Conservation (phyloP, 495 filamentous ascomycete genomes). For the Daldinia childiae region DNA sequence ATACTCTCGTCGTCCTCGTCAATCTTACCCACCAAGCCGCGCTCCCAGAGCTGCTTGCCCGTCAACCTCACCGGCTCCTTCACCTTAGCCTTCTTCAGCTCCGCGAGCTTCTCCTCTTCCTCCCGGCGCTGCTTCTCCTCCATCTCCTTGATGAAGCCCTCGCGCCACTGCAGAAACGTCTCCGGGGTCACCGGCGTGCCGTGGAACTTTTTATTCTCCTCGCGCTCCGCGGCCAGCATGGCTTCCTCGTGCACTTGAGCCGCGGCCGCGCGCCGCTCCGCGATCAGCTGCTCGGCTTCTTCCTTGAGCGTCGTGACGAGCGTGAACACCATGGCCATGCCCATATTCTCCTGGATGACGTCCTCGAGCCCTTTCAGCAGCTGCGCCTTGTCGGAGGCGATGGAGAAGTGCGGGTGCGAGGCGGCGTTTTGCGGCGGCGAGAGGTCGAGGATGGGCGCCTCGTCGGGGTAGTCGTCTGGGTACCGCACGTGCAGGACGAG, state of each 20-base stretch:
- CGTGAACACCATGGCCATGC: slow-evolving; percentile 98
- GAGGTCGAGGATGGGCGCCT: slow-evolving; percentile 81
- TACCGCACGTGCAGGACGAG: slow-evolving; percentile 85
- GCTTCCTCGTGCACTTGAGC: slow-evolving; percentile 71
- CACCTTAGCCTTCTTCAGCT: slow-evolving; percentile 75
- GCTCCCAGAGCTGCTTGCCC: slow-evolving; percentile 85
- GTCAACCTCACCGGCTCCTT: slow-evolving; percentile 74
- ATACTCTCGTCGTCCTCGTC: slow-evolving; percentile 64
- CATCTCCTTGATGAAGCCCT: slow-evolving; percentile 79
- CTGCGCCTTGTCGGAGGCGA: slow-evolving; percentile 70
- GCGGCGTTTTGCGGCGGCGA: slow-evolving; percentile 73
- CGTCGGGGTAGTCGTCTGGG: slow-evolving; percentile 87
- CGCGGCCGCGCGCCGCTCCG: slow-evolving; percentile 68
- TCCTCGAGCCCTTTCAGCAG: slow-evolving; percentile 74
- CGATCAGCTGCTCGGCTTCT: slow-evolving; percentile 79
- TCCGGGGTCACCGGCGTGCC: slow-evolving; percentile 87
- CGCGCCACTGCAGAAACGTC: slow-evolving; percentile 84
- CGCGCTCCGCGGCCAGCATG: slow-evolving; percentile 77
- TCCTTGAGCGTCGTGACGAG: slow-evolving; percentile 89
- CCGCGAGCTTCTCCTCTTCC: slow-evolving; percentile 76
- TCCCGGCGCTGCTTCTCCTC: slow-evolving; percentile 70
- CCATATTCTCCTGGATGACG: slow-evolving; percentile 86
- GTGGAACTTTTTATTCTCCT: slow-evolving; percentile 96
- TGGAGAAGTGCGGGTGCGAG: slow-evolving; percentile 66
- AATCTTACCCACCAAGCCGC: slow-evolving; percentile 75